Base-by-base conservation (phyloP, 2,329 filamentous ascomycete genomes). In the Aspergillus pseudoviridinutans region DNA sequence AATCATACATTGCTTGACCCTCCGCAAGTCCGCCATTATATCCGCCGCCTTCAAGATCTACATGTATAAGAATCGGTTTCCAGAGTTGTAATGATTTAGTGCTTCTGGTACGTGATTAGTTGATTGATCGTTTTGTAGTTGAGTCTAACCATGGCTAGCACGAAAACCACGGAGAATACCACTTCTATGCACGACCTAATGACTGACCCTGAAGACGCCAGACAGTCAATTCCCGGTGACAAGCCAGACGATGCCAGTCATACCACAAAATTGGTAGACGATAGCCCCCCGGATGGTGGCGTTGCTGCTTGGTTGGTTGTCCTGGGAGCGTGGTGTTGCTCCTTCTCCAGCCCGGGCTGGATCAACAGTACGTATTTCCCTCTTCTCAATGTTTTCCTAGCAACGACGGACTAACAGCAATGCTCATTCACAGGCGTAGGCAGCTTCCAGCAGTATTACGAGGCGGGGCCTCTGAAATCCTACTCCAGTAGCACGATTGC, bases 361-460 rank as follows among this genome's bases (percentile, higher is more conserved):
- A 52, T 52, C n/a, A 56, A 52, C 49, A 51, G 54, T 56, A 52
- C n/a, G 25, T 32, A 35, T 47, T 29, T 25, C n/a, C 17, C n/a
- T 29, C 7, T 8, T 8, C 4, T 14, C 10, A 47, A 6, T 35
- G 17, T 3, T 24, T 32, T 3, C 10, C 8, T 12, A 12, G 10
- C 29, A 3, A 12, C 29, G 29, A 32, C 4, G 29, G 29, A 32
- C 29, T 29, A 32, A 32, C 4, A 32, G 29, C 12, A 12, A 32
- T 14, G 10, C 10, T 14, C 29, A 5, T 32, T 10, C 1, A 28
- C n/a, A 61, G 55, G 55, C 17, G 53, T 61, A 1, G 61, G 61
- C 2, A 42, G 47, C 1, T 63, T 61, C 12, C 61, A 63, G 35
- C 44, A 46, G 2, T 61, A 63, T 25, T 63, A 61, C 41, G 47